Evolutionary conservation across 768 basidiomycete species (phyloP), one percentile per base, ranked within the genome.

Genomic region (Kondoa malvinella): DNA sequence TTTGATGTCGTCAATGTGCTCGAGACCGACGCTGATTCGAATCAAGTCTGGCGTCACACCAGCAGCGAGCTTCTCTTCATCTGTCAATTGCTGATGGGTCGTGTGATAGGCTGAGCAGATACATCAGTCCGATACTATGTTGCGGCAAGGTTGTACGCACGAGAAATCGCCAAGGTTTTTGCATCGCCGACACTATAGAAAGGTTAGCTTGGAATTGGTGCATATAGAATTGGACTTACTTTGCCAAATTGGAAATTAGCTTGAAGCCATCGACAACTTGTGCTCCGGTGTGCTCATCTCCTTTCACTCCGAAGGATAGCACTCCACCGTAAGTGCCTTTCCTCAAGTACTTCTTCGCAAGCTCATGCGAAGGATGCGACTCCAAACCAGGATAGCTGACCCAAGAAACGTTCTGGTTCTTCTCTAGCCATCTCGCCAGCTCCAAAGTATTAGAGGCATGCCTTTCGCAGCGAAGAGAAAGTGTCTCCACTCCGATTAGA

Each of bases 241-340:
- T 76, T 32, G 74, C 75, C 1, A 75, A 64, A 60, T 87, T 78
- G 72, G 85, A 86, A 21, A 85, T 86, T 3, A 90, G 80, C 73
- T 81, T 83, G 67, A 91, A 79, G 70, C 77, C 81, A 71, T 91
- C 88, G 16, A 90, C 86, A 33, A 86, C 79, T 67, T 80, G 27
- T 27, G 57, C 25, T 12, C 70, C 71, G 80, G 61, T 56, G 1
- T 73, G 71, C 3, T 73, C 71, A 64, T 81, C 81, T 21, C 85
- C 86, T 72, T 84, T 84, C 69, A 88, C 76, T 4, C 88, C 89
- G 72, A 91, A 89, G 77, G 81, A 87, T 63, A 91, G 77, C 71
- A 91, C 81, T 26, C 87, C 88, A 2, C 88, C 86, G 68, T 80
- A 89, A 50, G 40, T 21, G 66, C 66, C 67, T 21, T 63, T 33